Conservation (phyloP, 352 stramenopile genomes). For the Elongisporangium anandrum region DNA sequence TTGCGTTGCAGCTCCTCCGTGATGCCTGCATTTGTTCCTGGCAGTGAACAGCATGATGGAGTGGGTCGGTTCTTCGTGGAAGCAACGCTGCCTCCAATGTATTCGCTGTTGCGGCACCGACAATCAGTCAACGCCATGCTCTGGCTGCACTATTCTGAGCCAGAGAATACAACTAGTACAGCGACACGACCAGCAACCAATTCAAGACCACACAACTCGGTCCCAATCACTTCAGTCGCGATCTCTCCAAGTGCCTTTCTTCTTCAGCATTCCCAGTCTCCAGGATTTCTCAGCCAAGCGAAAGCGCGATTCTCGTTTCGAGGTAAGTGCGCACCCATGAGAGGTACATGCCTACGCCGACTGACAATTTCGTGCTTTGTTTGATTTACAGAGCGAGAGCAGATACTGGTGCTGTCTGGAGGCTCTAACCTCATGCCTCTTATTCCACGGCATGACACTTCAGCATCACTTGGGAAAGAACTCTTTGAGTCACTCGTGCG, state of each 20-base stretch:
- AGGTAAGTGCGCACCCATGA: background rate
- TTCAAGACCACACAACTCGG: background rate
- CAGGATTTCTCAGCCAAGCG: background rate
- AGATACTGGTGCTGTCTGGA: conserved; percentile 42
- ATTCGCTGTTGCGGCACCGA: conserved; percentile 2
- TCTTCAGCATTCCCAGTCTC: background rate
- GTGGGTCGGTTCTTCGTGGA: conserved; percentile 5
- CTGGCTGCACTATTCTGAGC: conserved; percentile 10
- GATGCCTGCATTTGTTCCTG: conserved; percentile 10
- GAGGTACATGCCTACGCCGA: too few relatives aligned
- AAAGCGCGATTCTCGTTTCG: background rate
- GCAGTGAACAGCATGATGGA: background rate
- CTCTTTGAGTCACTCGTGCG: conserved; percentile 13
- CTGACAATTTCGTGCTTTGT: too few relatives aligned
- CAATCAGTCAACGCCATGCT: conserved; percentile 3
- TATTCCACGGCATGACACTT: conserved; percentile 9
- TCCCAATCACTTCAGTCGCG: background rate
- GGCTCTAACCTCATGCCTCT: conserved; percentile 26
- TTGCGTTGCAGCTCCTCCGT: conserved; percentile 20
- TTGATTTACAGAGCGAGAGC: conserved; percentile 14
- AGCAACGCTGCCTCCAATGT: conserved; percentile 1
- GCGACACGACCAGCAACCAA: background rate
- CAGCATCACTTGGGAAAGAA: too few relatives aligned
- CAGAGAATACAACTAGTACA: background rate
- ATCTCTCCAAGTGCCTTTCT: background rate